Evolutionary conservation across 2,329 filamentous ascomycete genomes (phyloP).

Genomic region (Alternaria conjuncta): DNA sequence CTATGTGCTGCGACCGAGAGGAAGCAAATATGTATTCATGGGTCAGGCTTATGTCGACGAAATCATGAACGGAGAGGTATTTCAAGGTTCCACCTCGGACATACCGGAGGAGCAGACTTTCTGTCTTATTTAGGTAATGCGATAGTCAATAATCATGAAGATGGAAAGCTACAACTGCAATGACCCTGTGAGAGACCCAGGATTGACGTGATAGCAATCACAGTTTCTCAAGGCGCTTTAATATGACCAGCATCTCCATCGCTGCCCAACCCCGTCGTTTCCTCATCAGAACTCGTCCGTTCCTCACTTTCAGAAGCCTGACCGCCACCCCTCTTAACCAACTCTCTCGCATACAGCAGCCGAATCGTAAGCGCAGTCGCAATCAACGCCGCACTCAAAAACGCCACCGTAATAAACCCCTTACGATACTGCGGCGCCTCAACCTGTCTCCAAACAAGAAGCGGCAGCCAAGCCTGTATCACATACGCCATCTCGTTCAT

Average conservation of each 20-base stretch:
- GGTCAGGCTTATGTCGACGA: conserved; percentile 14
- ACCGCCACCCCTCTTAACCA: background rate
- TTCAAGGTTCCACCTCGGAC: background rate
- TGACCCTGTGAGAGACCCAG: background rate
- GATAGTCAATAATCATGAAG: background rate
- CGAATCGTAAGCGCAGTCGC: conserved; percentile 57
- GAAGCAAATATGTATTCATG: conserved; percentile 2
- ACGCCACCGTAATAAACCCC: conserved; percentile 60
- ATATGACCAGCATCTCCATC: background rate
- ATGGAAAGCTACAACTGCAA: background rate
- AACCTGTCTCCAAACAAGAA: conserved; percentile 70
- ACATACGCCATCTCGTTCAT: conserved; percentile 77
- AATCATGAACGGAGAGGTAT: conserved; percentile 8
- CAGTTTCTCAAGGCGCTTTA: background rate
- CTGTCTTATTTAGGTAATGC: background rate
- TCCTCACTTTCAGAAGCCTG: background rate
- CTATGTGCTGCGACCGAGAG: conserved; percentile 4
- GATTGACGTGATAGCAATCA: background rate
- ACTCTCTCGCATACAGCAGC: conserved; percentile 52
- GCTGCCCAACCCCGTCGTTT: background rate
- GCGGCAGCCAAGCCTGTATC: conserved; percentile 72
- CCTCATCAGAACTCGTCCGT: background rate
- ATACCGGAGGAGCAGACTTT: background rate
- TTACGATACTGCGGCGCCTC: conserved; percentile 67
- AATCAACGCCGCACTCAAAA: conserved; percentile 52